Evolutionary conservation across 768 basidiomycete species (phyloP).

Genomic region (Mycena floridula): DNA sequence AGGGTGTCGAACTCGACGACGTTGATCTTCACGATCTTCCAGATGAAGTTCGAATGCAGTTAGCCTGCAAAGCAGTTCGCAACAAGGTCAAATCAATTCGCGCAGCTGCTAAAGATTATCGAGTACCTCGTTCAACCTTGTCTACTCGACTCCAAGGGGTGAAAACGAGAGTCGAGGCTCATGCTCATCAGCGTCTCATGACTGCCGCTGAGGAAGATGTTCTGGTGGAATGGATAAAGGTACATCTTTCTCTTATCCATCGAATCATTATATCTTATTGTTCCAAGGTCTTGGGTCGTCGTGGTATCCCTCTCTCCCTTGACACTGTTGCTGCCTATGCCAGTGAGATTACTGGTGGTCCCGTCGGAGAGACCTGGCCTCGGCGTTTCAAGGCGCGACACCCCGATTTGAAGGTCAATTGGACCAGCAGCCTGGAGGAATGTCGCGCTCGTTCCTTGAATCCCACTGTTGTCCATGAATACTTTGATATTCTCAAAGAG

Average conservation of each 20-base stretch:
- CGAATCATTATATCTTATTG: neutral
- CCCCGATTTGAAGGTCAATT: conserved; percentile 16
- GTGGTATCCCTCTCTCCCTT: conserved; percentile 14
- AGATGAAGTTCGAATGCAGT: neutral
- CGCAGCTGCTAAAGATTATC: neutral
- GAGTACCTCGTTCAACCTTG: conserved; percentile 1
- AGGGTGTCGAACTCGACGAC: too few species aligned
- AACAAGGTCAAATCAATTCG: neutral
- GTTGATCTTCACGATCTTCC: neutral
- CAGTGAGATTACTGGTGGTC: conserved; percentile 7
- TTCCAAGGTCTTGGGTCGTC: conserved; percentile 9
- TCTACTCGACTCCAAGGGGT: conserved; percentile 1
- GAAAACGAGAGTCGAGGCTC: conserved; percentile 4
- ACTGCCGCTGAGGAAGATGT: conserved; percentile 15
- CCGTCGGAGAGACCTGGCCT: conserved; percentile 12
- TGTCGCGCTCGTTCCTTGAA: conserved; percentile 19
- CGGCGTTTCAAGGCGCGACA: conserved; percentile 11
- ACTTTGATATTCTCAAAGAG: conserved; percentile 10
- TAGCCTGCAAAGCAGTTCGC: neutral
- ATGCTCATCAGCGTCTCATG: conserved; percentile 13
- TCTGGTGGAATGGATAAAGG: conserved; percentile 18
- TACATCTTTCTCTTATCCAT: neutral
- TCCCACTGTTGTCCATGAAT: conserved; percentile 10
- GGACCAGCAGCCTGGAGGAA: conserved; percentile 16
- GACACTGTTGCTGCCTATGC: conserved; percentile 11